Conservation (phyloP, 306 rosid species). For the Corylus americana region DNA sequence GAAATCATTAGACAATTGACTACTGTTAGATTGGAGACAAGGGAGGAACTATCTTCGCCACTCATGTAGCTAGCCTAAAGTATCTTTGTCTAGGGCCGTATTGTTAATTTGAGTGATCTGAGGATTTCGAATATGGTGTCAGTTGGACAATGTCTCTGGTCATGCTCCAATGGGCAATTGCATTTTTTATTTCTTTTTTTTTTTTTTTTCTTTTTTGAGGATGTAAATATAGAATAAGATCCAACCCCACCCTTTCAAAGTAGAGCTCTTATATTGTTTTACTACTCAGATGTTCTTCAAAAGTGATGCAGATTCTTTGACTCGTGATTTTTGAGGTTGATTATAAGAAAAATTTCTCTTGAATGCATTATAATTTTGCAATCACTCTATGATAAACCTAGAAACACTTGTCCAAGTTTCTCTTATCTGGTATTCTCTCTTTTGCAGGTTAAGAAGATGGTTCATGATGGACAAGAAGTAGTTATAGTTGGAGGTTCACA, state of each 20-base stretch:
- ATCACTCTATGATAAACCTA: conserved; percentile 19
- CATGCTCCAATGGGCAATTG: not conserved
- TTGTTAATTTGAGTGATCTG: not conserved
- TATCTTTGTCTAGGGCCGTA: not conserved
- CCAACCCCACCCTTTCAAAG: not conserved
- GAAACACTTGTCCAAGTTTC: conserved; percentile 19
- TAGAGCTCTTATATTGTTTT: not conserved
- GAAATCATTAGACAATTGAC: not conserved
- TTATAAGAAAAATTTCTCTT: not conserved
- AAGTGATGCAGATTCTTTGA: not conserved
- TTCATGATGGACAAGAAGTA: conserved; percentile 85
- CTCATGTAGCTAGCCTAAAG: not conserved
- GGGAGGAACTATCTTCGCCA: not conserved
- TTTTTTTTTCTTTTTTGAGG: not conserved
- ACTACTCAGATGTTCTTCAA: not conserved
- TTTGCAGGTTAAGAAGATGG: conserved; percentile 80
- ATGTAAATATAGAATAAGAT: not conserved
- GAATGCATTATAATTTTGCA: conserved; percentile 13
- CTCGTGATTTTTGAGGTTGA: not conserved
- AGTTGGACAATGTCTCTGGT: not conserved
- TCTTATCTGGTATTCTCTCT: conserved; percentile 21
- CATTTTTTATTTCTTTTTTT: not conserved
- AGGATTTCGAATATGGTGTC: not conserved
- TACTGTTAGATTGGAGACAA: not conserved
- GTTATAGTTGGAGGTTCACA: conserved; percentile 86